These are phyloP conservation scores for Pseudoscleropodium purum DNA, from an alignment of 225 moss, liverwort and hornwort species.

Conservation along the genomic window DNA sequence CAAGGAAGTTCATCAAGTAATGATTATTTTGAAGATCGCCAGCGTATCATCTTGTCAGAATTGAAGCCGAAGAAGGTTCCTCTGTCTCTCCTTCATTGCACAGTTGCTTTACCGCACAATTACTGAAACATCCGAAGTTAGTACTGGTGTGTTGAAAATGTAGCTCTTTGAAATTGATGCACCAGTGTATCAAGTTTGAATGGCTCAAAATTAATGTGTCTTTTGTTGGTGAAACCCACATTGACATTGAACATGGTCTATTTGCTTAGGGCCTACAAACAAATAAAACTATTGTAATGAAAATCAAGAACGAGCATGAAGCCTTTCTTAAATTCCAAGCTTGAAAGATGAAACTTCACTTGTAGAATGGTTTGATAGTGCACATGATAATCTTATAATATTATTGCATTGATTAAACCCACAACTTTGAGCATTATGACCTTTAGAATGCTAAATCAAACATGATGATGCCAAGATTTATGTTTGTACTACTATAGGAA, in stretches of 20 bases:
- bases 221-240: background rate
- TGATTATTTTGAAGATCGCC: background rate
- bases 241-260: background rate
- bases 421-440: background rate
- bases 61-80: background rate
- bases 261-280: background rate
- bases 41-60: background rate
- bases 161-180: background rate
- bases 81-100: too few species aligned
- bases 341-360: background rate
- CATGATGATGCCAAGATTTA: background rate
- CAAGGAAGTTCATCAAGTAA: background rate
- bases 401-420: background rate
- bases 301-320: background rate
- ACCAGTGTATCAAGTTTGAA: too few species aligned
- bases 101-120: too few species aligned
- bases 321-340: background rate
- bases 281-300: background rate
- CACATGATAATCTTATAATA: background rate
- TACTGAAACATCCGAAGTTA: too few species aligned
- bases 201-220: too few species aligned
- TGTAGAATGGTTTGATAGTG: background rate
- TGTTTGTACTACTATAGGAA: background rate
- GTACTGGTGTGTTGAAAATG: background rate
- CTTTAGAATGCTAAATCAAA: background rate